Base-by-base conservation (phyloP, 768 basidiomycete species). In the Trametes meyenii region DNA sequence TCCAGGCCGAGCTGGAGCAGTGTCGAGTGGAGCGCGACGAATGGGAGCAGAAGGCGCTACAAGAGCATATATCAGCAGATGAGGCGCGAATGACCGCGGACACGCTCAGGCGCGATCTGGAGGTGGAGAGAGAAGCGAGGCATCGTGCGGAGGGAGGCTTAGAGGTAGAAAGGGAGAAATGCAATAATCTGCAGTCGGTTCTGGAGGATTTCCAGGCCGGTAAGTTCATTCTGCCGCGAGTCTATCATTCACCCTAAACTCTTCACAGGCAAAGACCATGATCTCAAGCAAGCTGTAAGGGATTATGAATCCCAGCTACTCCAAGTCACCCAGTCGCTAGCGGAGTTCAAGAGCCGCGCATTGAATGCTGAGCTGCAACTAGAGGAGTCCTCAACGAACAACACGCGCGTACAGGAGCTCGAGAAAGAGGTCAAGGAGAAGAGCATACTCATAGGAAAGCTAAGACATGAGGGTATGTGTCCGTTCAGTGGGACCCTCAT, bases 401-500 rank as follows among this genome's bases (percentile, higher is more conserved):
- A 84, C 1, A 80, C 85, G 1, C 82, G 85, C 43, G 87, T 89
- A 5, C 82, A 85, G 44, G 85, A 87, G 46, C 77, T 98, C 2
- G 90, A 96, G 73, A 89, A 89, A 71, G 94, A 98, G 68, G 80
- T 97, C 50, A 97, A 94, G 74, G 96, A 98, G 74, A 98, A 99
- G 83, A 89, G 87, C 58, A 76, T 92, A n/a, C 81, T 97, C 13
- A 92, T 97, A n/a, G 91, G 89, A 49, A 98, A 98, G 73, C 80
- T 98, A 59, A 84, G 96, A 49, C 96, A 98, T 68, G 96, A 99
- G 83, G 86, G 96, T 95, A 64, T 36, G 78, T 72, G 40, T 11
- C 3, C 3, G 16, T 5, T 10, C n/a, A 1, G 3, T 43, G 29
- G 36, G 39, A 12, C 44, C 33, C 24, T 7, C 48, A 26, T 44